phyloP scores from a whole-genome alignment of 2,329 filamentous ascomycete genomes.

The Catunica adiposa region DNA sequence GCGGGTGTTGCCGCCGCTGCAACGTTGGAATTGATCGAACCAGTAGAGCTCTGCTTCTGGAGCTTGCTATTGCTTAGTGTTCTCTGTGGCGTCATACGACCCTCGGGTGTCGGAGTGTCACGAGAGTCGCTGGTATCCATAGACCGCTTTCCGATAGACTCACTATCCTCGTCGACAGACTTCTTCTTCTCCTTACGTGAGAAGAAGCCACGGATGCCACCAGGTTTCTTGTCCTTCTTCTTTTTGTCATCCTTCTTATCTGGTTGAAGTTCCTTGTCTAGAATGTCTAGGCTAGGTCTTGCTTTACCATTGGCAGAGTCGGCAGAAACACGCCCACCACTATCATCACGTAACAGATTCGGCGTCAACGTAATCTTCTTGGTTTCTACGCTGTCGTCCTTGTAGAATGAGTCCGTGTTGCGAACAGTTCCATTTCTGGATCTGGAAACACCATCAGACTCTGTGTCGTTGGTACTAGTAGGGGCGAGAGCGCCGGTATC shows the following conservation, averaged over 20 bases:
- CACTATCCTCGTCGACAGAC: slow-evolving; percentile 39
- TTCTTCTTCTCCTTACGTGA: slow-evolving; percentile 46
- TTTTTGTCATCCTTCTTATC: slow-evolving; percentile 59
- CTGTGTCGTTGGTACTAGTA: neutral
- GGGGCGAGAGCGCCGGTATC: neutral
- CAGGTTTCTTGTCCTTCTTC: slow-evolving; percentile 50
- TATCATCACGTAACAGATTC: slow-evolving; percentile 75
- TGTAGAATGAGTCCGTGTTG: slow-evolving; percentile 94
- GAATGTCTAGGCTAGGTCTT: slow-evolving; percentile 57
- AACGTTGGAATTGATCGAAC: slow-evolving; percentile 24
- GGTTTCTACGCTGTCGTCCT: slow-evolving; percentile 85
- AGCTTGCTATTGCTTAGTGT: slow-evolving; percentile 42
- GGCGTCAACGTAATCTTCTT: slow-evolving; percentile 96
- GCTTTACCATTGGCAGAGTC: slow-evolving; percentile 35
- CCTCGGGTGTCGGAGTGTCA: slow-evolving; percentile 23
- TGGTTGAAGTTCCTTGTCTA: slow-evolving; percentile 34
- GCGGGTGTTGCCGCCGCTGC: slow-evolving; percentile 3
- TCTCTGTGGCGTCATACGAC: slow-evolving; percentile 30
- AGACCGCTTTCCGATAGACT: slow-evolving; percentile 27
- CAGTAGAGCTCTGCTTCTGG: slow-evolving; percentile 47
- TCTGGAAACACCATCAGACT: slow-evolving; percentile 34
- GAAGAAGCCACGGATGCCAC: slow-evolving; percentile 43
- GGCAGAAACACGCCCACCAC: slow-evolving; percentile 36
- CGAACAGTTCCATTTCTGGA: slow-evolving; percentile 75
- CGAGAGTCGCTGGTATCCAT: slow-evolving; percentile 14